Conservation (phyloP, 164 flowering plant species). For the Hamamelis virginiana region DNA sequence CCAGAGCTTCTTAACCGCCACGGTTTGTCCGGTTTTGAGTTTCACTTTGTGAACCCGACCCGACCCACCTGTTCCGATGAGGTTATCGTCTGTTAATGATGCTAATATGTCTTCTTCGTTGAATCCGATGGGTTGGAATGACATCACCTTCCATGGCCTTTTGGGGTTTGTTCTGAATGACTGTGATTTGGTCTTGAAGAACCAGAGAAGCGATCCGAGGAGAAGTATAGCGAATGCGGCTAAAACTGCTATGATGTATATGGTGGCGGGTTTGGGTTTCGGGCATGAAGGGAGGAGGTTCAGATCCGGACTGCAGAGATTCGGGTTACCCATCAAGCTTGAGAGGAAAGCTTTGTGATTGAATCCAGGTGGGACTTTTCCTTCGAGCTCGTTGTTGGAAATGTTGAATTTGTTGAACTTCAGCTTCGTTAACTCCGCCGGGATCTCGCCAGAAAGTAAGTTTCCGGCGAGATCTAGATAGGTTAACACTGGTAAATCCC, state of each 20-base stretch:
- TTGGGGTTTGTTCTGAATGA: constrained; percentile 20
- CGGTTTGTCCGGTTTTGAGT: constrained; percentile 47
- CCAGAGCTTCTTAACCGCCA: constrained; percentile 71
- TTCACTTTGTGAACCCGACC: constrained; percentile 58
- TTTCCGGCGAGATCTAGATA: constrained; percentile 63
- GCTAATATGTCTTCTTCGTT: constrained; percentile 43
- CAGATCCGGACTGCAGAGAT: constrained; percentile 54
- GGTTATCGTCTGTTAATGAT: constrained; percentile 39
- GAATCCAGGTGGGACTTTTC: constrained; percentile 52
- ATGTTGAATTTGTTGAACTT: constrained; percentile 51
- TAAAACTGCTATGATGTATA: constrained; percentile 20
- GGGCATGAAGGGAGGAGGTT: constrained; percentile 48
- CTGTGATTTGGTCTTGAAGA: constrained; percentile 17
- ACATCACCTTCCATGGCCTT: constrained; percentile 38
- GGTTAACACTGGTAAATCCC: constrained; percentile 45
- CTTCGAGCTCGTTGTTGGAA: constrained; percentile 49
- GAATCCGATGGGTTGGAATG: constrained; percentile 46
- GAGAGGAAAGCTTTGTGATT: constrained; percentile 23
- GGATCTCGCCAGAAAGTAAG: constrained; percentile 59
- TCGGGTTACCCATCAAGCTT: constrained; percentile 56
- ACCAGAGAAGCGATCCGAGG: constrained; percentile 31
- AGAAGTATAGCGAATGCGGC: constrained; percentile 27
- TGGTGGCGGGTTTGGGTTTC: constrained; percentile 20
- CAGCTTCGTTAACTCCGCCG: constrained; percentile 43
- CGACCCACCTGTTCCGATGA: constrained; percentile 62